Percentiles rank a stretch among this genome's conserved stretches.
phyloP scores from a whole-genome alignment of 805 yeast genomes.

The Brettanomyces nanus region DNA sequence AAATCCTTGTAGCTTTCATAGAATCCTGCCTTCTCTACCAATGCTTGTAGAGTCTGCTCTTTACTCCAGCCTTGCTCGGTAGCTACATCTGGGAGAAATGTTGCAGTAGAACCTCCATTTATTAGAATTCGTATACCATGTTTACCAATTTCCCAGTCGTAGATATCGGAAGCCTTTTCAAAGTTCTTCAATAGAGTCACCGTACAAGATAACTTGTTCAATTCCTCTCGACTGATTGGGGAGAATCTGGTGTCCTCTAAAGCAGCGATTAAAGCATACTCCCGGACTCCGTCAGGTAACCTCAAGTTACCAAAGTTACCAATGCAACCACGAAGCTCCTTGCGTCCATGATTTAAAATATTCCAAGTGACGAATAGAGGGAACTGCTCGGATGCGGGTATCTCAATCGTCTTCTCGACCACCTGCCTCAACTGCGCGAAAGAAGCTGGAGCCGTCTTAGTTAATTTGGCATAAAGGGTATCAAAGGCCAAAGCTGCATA shows the following conservation, averaged over 20 bases:
- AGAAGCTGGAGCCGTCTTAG: constrained; percentile 10
- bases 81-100: constrained; percentile 89
- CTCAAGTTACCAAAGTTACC: constrained; percentile 68
- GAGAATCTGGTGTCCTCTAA: constrained; percentile 70
- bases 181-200: constrained; percentile 62
- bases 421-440: constrained; percentile 8
- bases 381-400: constrained; percentile 17
- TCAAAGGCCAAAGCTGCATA: constrained; percentile 36
- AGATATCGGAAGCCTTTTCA: constrained; percentile 39
- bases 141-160: constrained; percentile 73
- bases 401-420: constrained; percentile 7
- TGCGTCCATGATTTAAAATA: constrained; percentile 22
- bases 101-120: constrained; percentile 45
- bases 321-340: constrained; percentile 76
- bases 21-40: constrained; percentile 67
- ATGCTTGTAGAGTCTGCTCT: constrained; percentile 57
- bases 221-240: constrained; percentile 51
- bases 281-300: constrained; percentile 48
- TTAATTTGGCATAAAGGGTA: constrained; percentile 24
- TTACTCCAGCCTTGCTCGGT: constrained; percentile 79
- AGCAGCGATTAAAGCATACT: constrained; percentile 63
- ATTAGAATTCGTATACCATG: constrained; percentile 73
- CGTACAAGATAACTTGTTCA: constrained; percentile 43
- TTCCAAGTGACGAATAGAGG: constrained; percentile 93
- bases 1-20: constrained; percentile 22